phyloP scores from a whole-genome alignment of 768 basidiomycete species.

The Tulasnella sp. region DNA sequence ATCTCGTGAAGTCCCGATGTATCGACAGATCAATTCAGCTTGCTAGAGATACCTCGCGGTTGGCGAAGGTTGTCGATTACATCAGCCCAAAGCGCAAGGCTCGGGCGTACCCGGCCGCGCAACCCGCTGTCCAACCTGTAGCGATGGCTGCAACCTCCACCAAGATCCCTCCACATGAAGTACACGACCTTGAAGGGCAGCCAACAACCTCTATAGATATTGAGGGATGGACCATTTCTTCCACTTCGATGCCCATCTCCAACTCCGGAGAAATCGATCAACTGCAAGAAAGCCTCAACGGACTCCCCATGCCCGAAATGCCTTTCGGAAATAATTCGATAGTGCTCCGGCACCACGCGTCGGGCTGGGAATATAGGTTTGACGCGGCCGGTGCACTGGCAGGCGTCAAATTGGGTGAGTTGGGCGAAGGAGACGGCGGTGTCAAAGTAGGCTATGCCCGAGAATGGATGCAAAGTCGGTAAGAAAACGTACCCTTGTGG shows the following conservation, averaged over 20 bases:
- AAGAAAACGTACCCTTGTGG: constrained; percentile 20
- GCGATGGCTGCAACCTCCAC: background rate
- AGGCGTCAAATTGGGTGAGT: constrained; percentile 62
- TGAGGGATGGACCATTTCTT: constrained; percentile 54
- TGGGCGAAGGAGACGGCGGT: constrained; percentile 71
- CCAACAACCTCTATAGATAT: constrained; percentile 46
- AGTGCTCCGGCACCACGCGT: constrained; percentile 48
- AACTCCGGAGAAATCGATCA: constrained; percentile 62
- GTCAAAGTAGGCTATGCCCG: constrained; percentile 94
- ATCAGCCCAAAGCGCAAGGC: too few species aligned
- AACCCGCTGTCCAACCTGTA: too few species aligned
- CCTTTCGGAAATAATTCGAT: constrained; percentile 82
- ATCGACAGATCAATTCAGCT: too few species aligned
- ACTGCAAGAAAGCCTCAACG: constrained; percentile 42
- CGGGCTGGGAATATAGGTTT: constrained; percentile 56
- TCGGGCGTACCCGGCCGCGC: too few species aligned
- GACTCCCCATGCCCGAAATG: constrained; percentile 90
- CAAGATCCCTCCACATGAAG: constrained; percentile 1
- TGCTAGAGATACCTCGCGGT: too few species aligned
- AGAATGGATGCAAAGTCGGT: constrained; percentile 87
- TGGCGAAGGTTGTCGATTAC: too few species aligned
- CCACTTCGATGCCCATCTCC: constrained; percentile 66
- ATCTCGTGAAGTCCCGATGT: too few species aligned
- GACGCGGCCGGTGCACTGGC: constrained; percentile 53
- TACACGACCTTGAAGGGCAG: background rate